Conservation (phyloP, 306 rosid species). For the Trichosanthes cucumerina region DNA sequence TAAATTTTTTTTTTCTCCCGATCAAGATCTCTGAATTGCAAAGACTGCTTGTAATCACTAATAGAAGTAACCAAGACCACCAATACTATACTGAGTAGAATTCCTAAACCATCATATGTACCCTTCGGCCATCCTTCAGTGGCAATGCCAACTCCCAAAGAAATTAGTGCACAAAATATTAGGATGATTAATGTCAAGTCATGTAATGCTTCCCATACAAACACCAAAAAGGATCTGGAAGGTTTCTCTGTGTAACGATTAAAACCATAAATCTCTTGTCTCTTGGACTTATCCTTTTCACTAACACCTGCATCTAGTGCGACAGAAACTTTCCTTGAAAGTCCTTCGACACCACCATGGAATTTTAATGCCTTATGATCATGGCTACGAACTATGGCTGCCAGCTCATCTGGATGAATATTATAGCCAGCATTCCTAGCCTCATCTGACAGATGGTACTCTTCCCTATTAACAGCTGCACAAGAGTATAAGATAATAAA, state of each 20-base stretch:
- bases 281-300: conserved; percentile 28
- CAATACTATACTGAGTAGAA: conserved; percentile 60
- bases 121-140: conserved; percentile 98
- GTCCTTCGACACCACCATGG: conserved; percentile 49
- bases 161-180: conserved; percentile 72
- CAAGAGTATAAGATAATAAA: conserved; percentile 16
- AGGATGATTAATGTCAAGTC: conserved; percentile 81
- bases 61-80: conserved; percentile 83
- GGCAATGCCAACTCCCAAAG: conserved; percentile 71
- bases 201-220: conserved; percentile 86
- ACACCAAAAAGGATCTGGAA: conserved; percentile 49
- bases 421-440: conserved; percentile 58
- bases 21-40: conserved; percentile 80
- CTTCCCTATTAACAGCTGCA: conserved; percentile 54
- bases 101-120: conserved; percentile 80
- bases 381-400: conserved; percentile 58
- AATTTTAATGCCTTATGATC: conserved; percentile 30
- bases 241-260: conserved; percentile 74
- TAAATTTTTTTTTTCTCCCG: conserved; percentile 79
- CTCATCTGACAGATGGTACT: conserved; percentile 50
- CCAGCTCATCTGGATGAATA: conserved; percentile 84
- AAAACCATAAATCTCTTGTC: conserved; percentile 69
- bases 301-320: conserved; percentile 47
- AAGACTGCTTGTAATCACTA: conserved; percentile 80
- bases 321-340: conserved; percentile 44